Evolutionary conservation across 1,284 basidiomycete species (phyloP), one percentile per base, ranked within the genome.

Genomic region (Earliella scabrosa): DNA sequence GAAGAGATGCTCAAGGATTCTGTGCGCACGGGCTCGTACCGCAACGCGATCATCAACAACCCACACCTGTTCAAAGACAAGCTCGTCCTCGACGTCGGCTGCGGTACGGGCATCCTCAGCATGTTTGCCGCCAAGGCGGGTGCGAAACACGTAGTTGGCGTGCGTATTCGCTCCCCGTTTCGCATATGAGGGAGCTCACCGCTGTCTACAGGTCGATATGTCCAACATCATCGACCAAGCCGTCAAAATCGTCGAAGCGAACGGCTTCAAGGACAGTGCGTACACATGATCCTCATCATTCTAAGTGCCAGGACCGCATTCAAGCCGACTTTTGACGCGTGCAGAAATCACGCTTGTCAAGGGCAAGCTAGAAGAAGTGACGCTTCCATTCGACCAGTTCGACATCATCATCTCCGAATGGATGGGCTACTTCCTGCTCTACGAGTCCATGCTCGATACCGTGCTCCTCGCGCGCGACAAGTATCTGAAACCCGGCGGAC

Each of bases 151-250:
- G 97, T 99, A 66, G 94, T 97, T 64, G 96, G 94, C 58, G 93
- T 94, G 67, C 68, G 24, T 56, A 23, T 24, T 46, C 50, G n/a
- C n/a, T n/a, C n/a, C n/a, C n/a, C n/a, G n/a, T n/a, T n/a, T n/a
- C n/a, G n/a, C n/a, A n/a, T n/a, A n/a, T n/a, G n/a, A n/a, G n/a
- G n/a, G n/a, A n/a, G n/a, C n/a, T n/a, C n/a, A n/a, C n/a, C n/a
- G n/a, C n/a, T n/a, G n/a, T n/a, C n/a, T n/a, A n/a, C 51, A 94
- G 92, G 97, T 99, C 73, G 97, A 99, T 78, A 99, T 99, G 97
- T 98, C 95, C 63, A 98, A 99, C 79, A 99, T 99, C 77, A 93
- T 98, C 71, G 97, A 98, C 78, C 96, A 99, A 80, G 97, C 97
- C 6, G 86, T 90, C 79, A 96, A 95, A 78, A 99, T 99, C 66